phyloP scores from a whole-genome alignment of 75 land plant species.

The Ceratopteris richardii region DNA sequence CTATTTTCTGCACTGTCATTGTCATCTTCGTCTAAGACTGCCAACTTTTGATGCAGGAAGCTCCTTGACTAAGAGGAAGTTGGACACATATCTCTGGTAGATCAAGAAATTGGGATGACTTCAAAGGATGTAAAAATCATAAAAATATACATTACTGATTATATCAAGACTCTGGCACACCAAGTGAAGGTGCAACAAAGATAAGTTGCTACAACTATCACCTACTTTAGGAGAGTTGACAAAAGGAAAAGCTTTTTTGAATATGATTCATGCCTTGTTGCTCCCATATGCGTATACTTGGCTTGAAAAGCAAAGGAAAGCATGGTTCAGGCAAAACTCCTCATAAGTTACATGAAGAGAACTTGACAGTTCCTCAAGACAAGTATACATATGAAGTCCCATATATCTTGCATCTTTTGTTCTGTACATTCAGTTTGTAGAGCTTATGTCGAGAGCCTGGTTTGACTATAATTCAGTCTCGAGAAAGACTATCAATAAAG shows the following conservation, averaged over 20 bases:
- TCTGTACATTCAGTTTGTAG: too few species aligned
- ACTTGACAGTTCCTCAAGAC: slow-evolving; percentile 31
- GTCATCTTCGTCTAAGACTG: slow-evolving; percentile 11
- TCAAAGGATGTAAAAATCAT: slow-evolving; percentile 25
- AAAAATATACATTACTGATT: slow-evolving; percentile 17
- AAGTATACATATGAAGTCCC: slow-evolving; percentile 65
- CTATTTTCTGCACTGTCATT: neutral
- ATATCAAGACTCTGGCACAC: slow-evolving; percentile 20
- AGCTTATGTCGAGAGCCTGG: too few species aligned
- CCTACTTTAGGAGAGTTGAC: slow-evolving; percentile 70
- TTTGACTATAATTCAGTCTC: neutral
- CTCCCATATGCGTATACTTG: slow-evolving; percentile 86
- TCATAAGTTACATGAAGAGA: slow-evolving; percentile 72
- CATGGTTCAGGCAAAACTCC: slow-evolving; percentile 82
- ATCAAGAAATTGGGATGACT: slow-evolving; percentile 21
- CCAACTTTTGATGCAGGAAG: slow-evolving; percentile 31
- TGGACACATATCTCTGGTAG: slow-evolving; percentile 19
- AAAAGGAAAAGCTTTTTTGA: slow-evolving; percentile 81
- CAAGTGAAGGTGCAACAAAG: slow-evolving; percentile 31
- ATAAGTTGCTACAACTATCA: slow-evolving; percentile 61
- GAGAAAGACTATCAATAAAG: neutral
- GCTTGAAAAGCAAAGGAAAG: slow-evolving; percentile 97
- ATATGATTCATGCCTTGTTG: slow-evolving; percentile 86
- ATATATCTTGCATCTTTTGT: slow-evolving; percentile 56
- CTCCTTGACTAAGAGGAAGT: slow-evolving; percentile 26